Percentiles rank a stretch among this genome's conserved stretches.
Evolutionary conservation across 2,329 filamentous ascomycete genomes (phyloP).

Genomic region (Aspergillus sp.): DNA sequence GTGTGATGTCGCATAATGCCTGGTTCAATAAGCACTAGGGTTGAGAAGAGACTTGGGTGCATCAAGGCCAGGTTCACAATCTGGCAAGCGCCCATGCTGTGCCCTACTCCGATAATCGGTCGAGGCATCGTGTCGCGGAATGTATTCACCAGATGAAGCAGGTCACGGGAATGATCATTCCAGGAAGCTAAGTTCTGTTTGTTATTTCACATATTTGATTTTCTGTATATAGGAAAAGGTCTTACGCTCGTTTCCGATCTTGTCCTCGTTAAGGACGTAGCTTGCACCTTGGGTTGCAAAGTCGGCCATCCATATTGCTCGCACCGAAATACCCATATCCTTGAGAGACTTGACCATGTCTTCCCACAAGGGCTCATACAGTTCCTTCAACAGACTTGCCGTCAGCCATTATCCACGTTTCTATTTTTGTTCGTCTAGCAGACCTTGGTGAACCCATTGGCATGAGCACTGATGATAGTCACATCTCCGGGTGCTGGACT

Average conservation of each 20-base stretch:
- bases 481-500: too few species aligned
- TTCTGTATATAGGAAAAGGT: not conserved
- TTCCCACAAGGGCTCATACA: too few species aligned
- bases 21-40: constrained; percentile 71
- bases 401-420: too few species aligned
- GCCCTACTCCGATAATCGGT: constrained; percentile 79
- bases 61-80: constrained; percentile 56
- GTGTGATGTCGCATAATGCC: not conserved
- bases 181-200: constrained; percentile 1
- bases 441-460: too few species aligned
- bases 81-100: constrained; percentile 72
- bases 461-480: too few species aligned
- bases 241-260: constrained; percentile 73
- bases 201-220: not conserved
- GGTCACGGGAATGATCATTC: constrained; percentile 55
- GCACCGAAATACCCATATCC: not conserved
- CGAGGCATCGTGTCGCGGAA: constrained; percentile 34
- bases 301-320: constrained; percentile 75
- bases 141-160: constrained; percentile 56
- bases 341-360: too few species aligned
- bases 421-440: too few species aligned
- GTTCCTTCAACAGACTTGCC: too few species aligned
- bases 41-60: constrained; percentile 73
- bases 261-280: constrained; percentile 68
- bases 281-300: constrained; percentile 74